A percentile compares a stretch with the other conserved stretches of the same genome.
Evolutionary conservation across 2,329 filamentous ascomycete genomes (phyloP).

Genomic region (Paecilomyces dactylethromorphus): DNA sequence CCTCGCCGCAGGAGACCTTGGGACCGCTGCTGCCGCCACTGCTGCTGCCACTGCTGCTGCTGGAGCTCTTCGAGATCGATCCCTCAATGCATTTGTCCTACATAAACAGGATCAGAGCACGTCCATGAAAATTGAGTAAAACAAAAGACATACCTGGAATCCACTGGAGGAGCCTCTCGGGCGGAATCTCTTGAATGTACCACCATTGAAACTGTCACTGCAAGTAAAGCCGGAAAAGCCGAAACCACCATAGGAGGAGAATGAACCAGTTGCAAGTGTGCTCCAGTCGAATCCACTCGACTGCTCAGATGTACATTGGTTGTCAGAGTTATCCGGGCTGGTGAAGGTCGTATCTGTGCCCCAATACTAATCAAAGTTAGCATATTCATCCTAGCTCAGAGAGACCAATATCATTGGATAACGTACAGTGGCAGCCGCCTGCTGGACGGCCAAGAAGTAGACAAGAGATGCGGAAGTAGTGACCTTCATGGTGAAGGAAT

Average conservation of each 20-base stretch:
- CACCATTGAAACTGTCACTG: conserved; percentile 46
- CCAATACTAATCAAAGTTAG: conserved; percentile 35
- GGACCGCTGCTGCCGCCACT: no score
- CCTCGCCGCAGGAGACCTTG: conserved; percentile 52
- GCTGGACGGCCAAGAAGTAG: conserved; percentile 14
- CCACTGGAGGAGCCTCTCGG: conserved; percentile 12
- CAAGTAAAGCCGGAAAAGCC: conserved; percentile 68
- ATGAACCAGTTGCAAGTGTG: conserved; percentile 53
- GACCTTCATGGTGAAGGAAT: conserved; percentile 14
- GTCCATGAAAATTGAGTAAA: not conserved
- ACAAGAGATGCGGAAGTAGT: conserved; percentile 10
- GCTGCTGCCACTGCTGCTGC: no score
- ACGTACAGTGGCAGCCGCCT: conserved; percentile 18
- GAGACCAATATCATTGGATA: not conserved
- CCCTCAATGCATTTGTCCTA: conserved; percentile 58
- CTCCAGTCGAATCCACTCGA: conserved; percentile 65
- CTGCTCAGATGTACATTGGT: conserved; percentile 69
- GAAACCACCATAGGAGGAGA: conserved; percentile 65
- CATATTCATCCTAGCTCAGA: not conserved
- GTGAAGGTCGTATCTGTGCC: conserved; percentile 51
- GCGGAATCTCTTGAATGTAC: not conserved
- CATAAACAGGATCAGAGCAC: conserved; percentile 29
- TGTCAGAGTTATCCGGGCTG: conserved; percentile 66
- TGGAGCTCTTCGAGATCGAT: conserved; percentile 33
- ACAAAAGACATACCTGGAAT: conserved; percentile 8